Base-by-base conservation (phyloP, 208 protist species). In the Tritrichomonas foetus region DNA sequence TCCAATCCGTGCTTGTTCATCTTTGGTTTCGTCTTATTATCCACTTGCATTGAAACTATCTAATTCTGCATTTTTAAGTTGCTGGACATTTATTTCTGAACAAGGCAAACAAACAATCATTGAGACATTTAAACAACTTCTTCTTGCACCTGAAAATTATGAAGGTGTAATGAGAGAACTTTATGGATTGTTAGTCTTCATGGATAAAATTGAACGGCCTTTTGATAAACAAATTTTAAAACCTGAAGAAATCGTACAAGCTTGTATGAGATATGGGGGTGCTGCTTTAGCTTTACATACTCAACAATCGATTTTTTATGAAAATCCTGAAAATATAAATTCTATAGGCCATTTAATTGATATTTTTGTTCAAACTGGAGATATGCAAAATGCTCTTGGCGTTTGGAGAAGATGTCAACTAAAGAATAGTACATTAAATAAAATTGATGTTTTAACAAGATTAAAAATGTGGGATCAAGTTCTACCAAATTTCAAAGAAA, bases 391-490 rank as follows among this genome's bases (percentile, higher is more conserved):
- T 36, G 78, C 47, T 89, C 0, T 39, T 20, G 78, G 78, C 20
- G 78, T 89, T 33, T 89, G 78, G 78, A 27, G 11, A 89, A 57
- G 1, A n/a, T 57, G 47, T 36, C 9, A 89, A 47, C 27, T 36
- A 30, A 53, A 89, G 16, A 9, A 20, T 13, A 16, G 14, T 33
- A 22, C 41, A 36, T 61, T 53, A 50, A 47, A 89, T n/a, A 53
- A n/a, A 27, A 39, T 33, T 27, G 78, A 89, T 41, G 39, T 36
- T 20, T 53, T 89, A 47, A 14, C 78, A 14, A 53, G 39, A 57
- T n/a, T 89, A n/a, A 89, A 57, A 47, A 61, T 89, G 47, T 89
- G 78, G 78, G 78, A 89, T 36, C 13, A 89, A 89, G 78, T 89
- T 39, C 3, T 57, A 13, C 78, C 78, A 39, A 39, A 22, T 33